A percentile compares a stretch with the other conserved stretches of the same genome.
These are phyloP conservation scores for Stygiomarasmius scandens DNA, from an alignment of 1,284 basidiomycete species.

Conservation along the genomic window DNA sequence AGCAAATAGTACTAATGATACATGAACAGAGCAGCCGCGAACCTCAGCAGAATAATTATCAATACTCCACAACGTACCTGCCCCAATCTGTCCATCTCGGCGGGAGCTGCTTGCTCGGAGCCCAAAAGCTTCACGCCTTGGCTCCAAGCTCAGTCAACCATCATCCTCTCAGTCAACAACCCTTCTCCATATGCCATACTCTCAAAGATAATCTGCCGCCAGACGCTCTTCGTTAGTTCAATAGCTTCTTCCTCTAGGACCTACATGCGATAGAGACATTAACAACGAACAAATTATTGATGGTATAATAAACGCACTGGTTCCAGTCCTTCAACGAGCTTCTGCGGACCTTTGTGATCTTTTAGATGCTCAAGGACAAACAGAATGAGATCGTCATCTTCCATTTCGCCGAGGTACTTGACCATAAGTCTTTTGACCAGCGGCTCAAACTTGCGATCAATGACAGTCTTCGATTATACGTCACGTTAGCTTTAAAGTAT, in stretches of 20 bases:
- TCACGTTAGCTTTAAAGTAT: conserved; percentile 15
- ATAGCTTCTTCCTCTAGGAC: conserved; percentile 87
- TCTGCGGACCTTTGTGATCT: conserved; percentile 79
- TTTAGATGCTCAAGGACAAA: conserved; percentile 88
- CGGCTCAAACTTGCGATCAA: conserved; percentile 81
- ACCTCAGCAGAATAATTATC: conserved; percentile 11
- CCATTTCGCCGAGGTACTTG: conserved; percentile 84
- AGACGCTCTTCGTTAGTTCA: conserved; percentile 74
- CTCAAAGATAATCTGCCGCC: conserved; percentile 90
- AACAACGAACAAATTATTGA: conserved; percentile 3
- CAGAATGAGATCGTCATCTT: conserved; percentile 87
- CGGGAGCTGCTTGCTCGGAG: too few relatives aligned
- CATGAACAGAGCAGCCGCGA: conserved; percentile 4
- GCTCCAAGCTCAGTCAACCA: conserved; percentile 73
- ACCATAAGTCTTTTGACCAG: conserved; percentile 79
- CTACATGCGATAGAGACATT: conserved; percentile 38
- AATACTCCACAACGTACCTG: conserved; percentile 17
- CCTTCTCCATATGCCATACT: conserved; percentile 87
- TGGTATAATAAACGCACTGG: conserved; percentile 62
- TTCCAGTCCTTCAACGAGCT: conserved; percentile 84
- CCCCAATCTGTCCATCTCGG: neutral
- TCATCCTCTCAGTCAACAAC: conserved; percentile 74
- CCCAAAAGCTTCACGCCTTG: too few relatives aligned
- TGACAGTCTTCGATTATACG: conserved; percentile 55
- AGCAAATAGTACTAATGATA: too few relatives aligned